Evolutionary conservation across 23 red algal genomes (phyloP).

Genomic region (Gracilaria domingensis): DNA sequence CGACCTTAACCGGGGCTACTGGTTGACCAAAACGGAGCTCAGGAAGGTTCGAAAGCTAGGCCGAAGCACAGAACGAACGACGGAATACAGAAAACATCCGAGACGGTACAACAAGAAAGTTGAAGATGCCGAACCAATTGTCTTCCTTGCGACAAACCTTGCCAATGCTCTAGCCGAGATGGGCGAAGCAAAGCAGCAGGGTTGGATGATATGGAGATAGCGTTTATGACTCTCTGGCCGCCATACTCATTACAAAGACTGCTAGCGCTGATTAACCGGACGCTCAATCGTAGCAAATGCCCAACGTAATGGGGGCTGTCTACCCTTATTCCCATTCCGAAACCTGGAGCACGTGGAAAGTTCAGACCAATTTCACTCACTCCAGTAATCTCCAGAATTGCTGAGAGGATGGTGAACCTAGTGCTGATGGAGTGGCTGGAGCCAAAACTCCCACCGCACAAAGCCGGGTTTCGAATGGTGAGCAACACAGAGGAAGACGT

Average conservation of each 20-base stretch:
- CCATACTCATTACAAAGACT: no score
- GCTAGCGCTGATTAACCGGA: background rate
- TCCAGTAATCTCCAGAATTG: background rate
- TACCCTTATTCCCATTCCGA: slow-evolving; percentile 1
- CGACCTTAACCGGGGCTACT: background rate
- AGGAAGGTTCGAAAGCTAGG: background rate
- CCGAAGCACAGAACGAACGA: background rate
- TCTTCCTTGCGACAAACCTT: background rate
- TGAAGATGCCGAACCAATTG: background rate
- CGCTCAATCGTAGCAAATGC: background rate
- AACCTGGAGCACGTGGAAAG: background rate
- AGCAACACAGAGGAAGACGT: background rate
- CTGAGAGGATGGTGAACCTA: background rate
- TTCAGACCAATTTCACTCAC: background rate
- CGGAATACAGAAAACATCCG: background rate
- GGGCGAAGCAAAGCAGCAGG: background rate
- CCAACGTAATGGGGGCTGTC: background rate
- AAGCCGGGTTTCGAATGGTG: slow-evolving; percentile 1
- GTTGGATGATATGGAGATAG: background rate
- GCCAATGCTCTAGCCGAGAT: background rate
- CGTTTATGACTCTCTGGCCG: no score
- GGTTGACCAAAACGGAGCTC: slow-evolving; percentile 10
- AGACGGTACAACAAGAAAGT: background rate
- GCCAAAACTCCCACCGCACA: background rate
- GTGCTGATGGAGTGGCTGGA: background rate